Conservation (phyloP, 2,329 filamentous ascomycete species). For the Botrytis aclada region DNA sequence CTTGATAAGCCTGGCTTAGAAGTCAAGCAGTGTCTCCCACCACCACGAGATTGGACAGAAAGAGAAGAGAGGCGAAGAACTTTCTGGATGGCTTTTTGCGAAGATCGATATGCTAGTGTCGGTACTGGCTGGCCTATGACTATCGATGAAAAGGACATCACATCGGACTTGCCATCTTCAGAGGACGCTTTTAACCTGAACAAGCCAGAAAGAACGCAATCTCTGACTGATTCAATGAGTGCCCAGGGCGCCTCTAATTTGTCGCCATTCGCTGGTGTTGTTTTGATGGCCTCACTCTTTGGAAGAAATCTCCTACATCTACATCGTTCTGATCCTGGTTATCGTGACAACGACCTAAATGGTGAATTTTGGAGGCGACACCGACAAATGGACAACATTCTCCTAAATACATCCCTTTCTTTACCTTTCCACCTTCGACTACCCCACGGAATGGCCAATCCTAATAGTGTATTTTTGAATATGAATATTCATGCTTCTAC, state of each 20-base stretch:
- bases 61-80: conserved; percentile 85
- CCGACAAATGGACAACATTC: conserved; percentile 80
- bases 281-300: conserved; percentile 84
- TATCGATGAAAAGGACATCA: conserved; percentile 86
- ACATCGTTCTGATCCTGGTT: conserved; percentile 78
- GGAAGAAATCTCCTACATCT: conserved; percentile 88
- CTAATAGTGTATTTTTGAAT: conserved; percentile 89
- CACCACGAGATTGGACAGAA: conserved; percentile 90
- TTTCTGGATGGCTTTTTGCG: conserved; percentile 91
- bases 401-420: conserved; percentile 81
- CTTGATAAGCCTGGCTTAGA: conserved; percentile 79
- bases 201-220: conserved; percentile 67
- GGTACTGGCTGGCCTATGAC: conserved; percentile 97
- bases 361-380: conserved; percentile 96
- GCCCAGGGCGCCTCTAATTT: conserved; percentile 71
- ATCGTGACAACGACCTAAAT: conserved; percentile 82
- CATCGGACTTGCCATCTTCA: conserved; percentile 77
- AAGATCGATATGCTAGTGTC: conserved; percentile 90
- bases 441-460: conserved; percentile 68
- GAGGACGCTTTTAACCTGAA: conserved; percentile 84
- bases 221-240: conserved; percentile 66
- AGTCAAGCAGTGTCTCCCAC: conserved; percentile 86
- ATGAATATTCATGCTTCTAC: conserved; percentile 97
- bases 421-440: conserved; percentile 79
- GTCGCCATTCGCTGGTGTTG: conserved; percentile 74